Conservation (phyloP, 108 stramenopile species). For the Conticribra weissflogii region DNA sequence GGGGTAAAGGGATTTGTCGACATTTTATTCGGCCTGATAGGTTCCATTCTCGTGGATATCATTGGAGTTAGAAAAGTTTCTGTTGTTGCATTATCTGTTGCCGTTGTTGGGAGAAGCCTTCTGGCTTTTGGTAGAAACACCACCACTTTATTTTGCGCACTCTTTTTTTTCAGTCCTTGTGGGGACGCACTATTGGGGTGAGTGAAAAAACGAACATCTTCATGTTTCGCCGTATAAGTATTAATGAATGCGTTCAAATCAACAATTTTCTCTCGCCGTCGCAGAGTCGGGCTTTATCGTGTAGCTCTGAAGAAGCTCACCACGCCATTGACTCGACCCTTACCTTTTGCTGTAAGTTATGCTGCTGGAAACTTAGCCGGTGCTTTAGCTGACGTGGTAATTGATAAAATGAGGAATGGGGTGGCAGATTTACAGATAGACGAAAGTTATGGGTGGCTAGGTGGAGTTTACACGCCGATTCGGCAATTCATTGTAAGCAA, state of each 20-base stretch:
- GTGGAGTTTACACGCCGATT: conserved; percentile 38
- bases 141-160: conserved; percentile 7
- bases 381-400: conserved; percentile 30
- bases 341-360: conserved; percentile 47
- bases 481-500: conserved; percentile 32
- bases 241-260: no score
- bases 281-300: conserved; percentile 38
- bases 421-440: conserved; percentile 8
- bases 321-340: conserved; percentile 39
- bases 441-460: not conserved
- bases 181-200: conserved; percentile 45
- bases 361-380: conserved; percentile 38
- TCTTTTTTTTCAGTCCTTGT: conserved; percentile 40
- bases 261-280: no score
- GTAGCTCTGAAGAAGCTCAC: conserved; percentile 52
- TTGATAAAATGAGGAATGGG: conserved; percentile 31
- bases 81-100: conserved; percentile 27
- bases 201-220: no score
- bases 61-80: conserved; percentile 29
- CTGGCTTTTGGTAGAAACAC: conserved; percentile 38
- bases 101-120: conserved; percentile 35
- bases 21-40: conserved; percentile 28
- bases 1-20: conserved; percentile 41
- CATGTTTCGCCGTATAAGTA: no score
- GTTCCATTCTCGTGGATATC: conserved; percentile 42